Base-by-base conservation (phyloP, 306 rosid genomes). In the Gastrolobium bilobum region DNA sequence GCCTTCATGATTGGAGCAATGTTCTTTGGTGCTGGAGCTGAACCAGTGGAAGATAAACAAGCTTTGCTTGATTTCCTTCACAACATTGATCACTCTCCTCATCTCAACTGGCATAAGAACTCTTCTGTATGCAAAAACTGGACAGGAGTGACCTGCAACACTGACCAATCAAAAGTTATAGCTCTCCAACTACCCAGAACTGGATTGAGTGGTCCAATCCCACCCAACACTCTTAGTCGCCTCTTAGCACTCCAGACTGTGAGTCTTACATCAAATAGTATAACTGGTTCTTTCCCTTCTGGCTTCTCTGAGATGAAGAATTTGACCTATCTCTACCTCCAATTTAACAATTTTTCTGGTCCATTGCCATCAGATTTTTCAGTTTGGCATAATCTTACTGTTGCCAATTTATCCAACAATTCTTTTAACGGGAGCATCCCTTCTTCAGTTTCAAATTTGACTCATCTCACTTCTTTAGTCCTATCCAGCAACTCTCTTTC, bases 41-140 rank as follows among this genome's bases (percentile, higher is more conserved):
- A 89, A 38, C 92, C 86, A 30, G 81, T 57, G 31, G 89, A 66
- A 79, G 98, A 94, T 81, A 88, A 83, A 78, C 88, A 87, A 80
- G 94, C 97, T 26, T 86, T 94, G 88, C 91, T 92, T 11, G 89
- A 92, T 81, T 94, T 94, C 86, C 78, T 87, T 52, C 87, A 77
- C 80, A 81, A 86, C 11, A 83, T 89, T 33, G 66, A 86, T 34
- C 97, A 90, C 66, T 77, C 93, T 0, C 62, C n/a, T 64, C 9
- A 79, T 71, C 86, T 88, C 68, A 90, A 88, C 56, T 94, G 97
- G 97, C 57, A 63, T 54, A 73, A 81, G 61, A 81, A n/a, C 15
- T 53, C 83, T 81, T 78, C 96, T 59, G 88, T 88, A n/a, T 94
- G 98, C 88, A 69, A 43, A 51, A 78, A 9, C 47, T 94, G 98